Percentiles rank a stretch among this genome's conserved stretches.
These are phyloP conservation scores for Rasamsonia emersonii DNA, from an alignment of 2,329 filamentous ascomycete genomes.

Conservation along the genomic window DNA sequence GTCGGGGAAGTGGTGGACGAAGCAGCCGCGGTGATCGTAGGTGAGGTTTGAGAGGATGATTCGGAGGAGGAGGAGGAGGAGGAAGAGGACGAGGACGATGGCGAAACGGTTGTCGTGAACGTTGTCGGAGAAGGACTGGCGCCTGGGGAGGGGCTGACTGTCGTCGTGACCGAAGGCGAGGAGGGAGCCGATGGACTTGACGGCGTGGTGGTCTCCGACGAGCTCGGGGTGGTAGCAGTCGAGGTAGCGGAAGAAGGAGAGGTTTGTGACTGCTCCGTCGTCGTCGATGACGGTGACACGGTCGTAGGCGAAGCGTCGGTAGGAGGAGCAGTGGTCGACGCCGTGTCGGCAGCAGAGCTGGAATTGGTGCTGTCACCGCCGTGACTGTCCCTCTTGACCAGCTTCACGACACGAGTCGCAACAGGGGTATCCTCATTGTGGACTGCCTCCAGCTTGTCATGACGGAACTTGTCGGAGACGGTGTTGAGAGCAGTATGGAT, in stretches of 20 bases:
- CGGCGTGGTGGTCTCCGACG: conserved; percentile 11
- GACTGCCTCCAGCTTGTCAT: conserved; percentile 59
- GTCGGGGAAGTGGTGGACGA: conserved; percentile 14
- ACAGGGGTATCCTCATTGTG: conserved; percentile 53
- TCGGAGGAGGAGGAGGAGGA: conserved; percentile 10
- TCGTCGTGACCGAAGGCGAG: too few relatives aligned
- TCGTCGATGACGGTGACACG: conserved; percentile 7
- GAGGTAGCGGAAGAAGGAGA: conserved; percentile 9
- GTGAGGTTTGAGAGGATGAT: conserved; percentile 3
- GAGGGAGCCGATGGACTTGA: conserved; percentile 13
- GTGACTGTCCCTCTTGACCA: conserved; percentile 52
- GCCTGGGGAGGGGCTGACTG: conserved; percentile 5
- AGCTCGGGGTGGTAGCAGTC: conserved; percentile 13
- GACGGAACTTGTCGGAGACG: conserved; percentile 55
- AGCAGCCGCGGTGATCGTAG: conserved; percentile 11
- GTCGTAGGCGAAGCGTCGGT: conserved; percentile 4
- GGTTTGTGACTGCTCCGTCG: conserved; percentile 6
- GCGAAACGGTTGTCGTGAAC: conserved; percentile 5
- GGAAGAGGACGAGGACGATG: conserved; percentile 9
- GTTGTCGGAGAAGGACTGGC: not conserved
- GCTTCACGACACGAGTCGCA: conserved; percentile 53
- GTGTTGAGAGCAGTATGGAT: conserved; percentile 60
- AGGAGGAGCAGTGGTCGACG: conserved; percentile 10
- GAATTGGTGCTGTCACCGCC: conserved; percentile 15
- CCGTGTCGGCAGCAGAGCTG: too few relatives aligned